Conservation (phyloP, 192 early-diverging fungal species). For the Spinellus fusiger region DNA sequence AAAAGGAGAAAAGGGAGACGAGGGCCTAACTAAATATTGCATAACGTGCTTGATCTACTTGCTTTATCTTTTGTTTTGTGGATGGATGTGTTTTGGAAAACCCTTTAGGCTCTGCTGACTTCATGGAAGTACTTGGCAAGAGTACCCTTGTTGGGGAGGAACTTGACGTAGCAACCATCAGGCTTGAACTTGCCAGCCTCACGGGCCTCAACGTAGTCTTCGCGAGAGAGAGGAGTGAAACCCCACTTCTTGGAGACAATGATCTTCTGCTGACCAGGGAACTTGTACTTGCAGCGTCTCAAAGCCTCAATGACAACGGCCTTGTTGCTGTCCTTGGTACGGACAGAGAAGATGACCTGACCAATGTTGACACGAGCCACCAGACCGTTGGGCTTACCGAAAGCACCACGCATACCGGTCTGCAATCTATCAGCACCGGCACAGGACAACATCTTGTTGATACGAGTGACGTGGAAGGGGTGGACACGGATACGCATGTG, state of each 20-base stretch:
- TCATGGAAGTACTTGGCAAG: constrained; percentile 40
- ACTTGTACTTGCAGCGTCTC: constrained; percentile 97
- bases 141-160: constrained; percentile 77
- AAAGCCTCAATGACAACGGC: constrained; percentile 85
- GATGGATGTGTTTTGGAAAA: not conserved
- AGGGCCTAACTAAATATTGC: not conserved
- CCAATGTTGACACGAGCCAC: constrained; percentile 99
- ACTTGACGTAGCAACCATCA: constrained; percentile 96
- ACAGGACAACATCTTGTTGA: constrained; percentile 99
- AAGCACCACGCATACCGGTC: constrained; percentile 99
- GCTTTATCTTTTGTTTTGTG: not conserved
- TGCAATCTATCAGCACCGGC: constrained; percentile 99
- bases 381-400: constrained; percentile 91
- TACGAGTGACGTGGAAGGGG: constrained; percentile 97
- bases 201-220: constrained; percentile 80
- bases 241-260: constrained; percentile 99
- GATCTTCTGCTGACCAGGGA: constrained; percentile 98
- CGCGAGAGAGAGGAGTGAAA: constrained; percentile 95
- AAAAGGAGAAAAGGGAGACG: too few relatives aligned
- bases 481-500: constrained; percentile 98
- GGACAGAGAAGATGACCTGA: constrained; percentile 93
- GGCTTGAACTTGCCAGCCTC: constrained; percentile 73
- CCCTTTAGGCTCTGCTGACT: constrained; percentile 15
- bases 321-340: constrained; percentile 92
- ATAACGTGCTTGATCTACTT: not conserved